Base-by-base conservation (phyloP, 2,329 filamentous ascomycete species). In the Rasamsonia emersonii region DNA sequence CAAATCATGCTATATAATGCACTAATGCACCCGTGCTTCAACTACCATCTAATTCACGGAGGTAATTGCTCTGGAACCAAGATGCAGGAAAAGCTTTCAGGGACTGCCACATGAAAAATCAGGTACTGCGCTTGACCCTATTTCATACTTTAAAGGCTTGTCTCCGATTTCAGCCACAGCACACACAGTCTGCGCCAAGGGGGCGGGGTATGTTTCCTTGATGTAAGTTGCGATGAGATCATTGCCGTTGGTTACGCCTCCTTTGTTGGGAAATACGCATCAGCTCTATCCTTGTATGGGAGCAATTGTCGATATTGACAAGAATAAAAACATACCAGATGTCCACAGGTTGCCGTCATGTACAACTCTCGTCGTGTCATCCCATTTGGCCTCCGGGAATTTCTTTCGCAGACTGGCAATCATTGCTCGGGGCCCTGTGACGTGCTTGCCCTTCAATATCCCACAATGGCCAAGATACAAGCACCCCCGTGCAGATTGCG, bases 151-250 rank as follows among this genome's bases (percentile, higher is more conserved):
- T 18, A 42, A 21, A 1, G 31, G 13, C 5, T 54, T 43, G 5
- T 46, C 42, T 2, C 44, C 42, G 1, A 61, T 46, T 31, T 61
- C 58, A 5, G 58, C 56, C 38, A 56, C 45, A 10, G 38, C 38
- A 21, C 56, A 48, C 15, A 61, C 48, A 1, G 46, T 43, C 14
- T 61, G 51, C 4, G 54, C 49, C 4, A 61, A 33, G n/a, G 44
- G 30, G 1, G 33, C 29, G 2, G 47, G 39, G 18, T 45, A 51
- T 10, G 41, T 41, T 4, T 38, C 37, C 1, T 40, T 36, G 10
- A 52, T 26, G 25, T 48, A 51, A 18, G 34, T 29, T 9, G 39
- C 36, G n/a, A 50, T 36, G 8, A 50, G 36, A 24, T 52, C 49
- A 9, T 48, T 38, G 2, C 49, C 48, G 26, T 51, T 52, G 8